Evolutionary conservation across 345 rosid species (phyloP).

Genomic region (thale cress (Arabidopsis thaliana)): DNA sequence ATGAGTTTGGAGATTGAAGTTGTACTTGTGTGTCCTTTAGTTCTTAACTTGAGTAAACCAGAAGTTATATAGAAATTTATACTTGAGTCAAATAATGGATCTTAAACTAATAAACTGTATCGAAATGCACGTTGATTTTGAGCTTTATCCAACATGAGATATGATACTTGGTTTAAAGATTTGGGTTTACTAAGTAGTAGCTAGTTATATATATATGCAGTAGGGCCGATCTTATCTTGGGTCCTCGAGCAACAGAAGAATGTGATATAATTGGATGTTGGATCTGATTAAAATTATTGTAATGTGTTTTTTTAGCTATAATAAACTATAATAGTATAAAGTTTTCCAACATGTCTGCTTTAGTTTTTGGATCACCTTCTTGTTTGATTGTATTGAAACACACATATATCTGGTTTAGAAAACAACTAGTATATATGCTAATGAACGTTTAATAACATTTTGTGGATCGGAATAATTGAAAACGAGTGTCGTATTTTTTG

Average conservation of each 20-base stretch:
- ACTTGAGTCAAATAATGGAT: not conserved
- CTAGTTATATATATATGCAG: not conserved
- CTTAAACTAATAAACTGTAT: not conserved
- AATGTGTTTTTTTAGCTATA: no score
- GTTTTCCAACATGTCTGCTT: no score
- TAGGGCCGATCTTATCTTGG: no score
- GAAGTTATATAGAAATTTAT: conserved; percentile 7
- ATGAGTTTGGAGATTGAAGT: conserved; percentile 18
- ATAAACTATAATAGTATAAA: no score
- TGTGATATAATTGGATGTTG: no score
- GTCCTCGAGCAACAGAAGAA: no score
- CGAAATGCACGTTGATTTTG: conserved; percentile 13
- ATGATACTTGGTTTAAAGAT: conserved; percentile 16
- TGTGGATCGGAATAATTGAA: conserved; percentile 8
- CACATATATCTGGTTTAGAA: not conserved
- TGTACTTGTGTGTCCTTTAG: conserved; percentile 34
- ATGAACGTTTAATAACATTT: conserved; percentile 17
- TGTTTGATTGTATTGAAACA: conserved; percentile 15
- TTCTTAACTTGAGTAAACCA: conserved; percentile 1
- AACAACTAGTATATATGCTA: not conserved
- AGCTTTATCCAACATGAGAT: conserved; percentile 1
- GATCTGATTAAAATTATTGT: no score
- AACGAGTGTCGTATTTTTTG: conserved; percentile 23
- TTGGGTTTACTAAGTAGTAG: not conserved
- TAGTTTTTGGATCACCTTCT: no score